These are phyloP conservation scores for Diaporthe helianthi DNA, from an alignment of 2,329 filamentous ascomycete species.

Conservation along the genomic window DNA sequence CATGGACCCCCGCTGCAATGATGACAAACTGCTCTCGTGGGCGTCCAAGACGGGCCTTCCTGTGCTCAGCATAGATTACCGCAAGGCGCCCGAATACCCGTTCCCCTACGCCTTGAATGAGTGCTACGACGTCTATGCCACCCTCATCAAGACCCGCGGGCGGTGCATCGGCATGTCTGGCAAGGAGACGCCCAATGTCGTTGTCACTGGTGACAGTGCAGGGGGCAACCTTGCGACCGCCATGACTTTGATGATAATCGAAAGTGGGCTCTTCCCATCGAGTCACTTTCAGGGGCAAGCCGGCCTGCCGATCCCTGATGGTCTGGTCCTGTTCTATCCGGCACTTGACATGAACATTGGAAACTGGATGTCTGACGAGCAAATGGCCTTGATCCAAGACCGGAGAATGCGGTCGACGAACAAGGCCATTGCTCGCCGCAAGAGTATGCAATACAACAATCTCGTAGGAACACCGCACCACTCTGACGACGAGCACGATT, in stretches of 20 bases:
- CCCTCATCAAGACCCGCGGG: conserved; percentile 74
- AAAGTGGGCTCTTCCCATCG: conserved; percentile 67
- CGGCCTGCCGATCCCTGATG: conserved; percentile 76
- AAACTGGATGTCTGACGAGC: conserved; percentile 99
- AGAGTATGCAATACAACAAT: conserved; percentile 87
- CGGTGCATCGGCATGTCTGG: conserved; percentile 79
- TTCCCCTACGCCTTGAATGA: conserved; percentile 88
- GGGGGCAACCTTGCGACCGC: conserved; percentile 83
- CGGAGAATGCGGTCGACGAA: conserved; percentile 80
- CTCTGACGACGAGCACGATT: conserved; percentile 75
- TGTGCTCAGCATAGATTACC: conserved; percentile 89
- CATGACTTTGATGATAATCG: conserved; percentile 87
- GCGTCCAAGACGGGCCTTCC: conserved; percentile 88
- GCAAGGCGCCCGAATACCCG: conserved; percentile 82
- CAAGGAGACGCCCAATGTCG: conserved; percentile 67
- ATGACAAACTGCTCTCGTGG: conserved; percentile 94
- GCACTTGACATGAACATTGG: conserved; percentile 96
- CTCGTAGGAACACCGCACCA: conserved; percentile 83
- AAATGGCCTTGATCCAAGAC: conserved; percentile 93
- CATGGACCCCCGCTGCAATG: conserved; percentile 93
- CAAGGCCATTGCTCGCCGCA: conserved; percentile 77
- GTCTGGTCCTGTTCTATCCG: conserved; percentile 86
- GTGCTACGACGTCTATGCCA: conserved; percentile 85
- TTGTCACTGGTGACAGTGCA: conserved; percentile 81
- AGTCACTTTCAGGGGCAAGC: conserved; percentile 62